Evolutionary conservation across 106 monocot genomes (phyloP).

Genomic region (Allium sativum): DNA sequence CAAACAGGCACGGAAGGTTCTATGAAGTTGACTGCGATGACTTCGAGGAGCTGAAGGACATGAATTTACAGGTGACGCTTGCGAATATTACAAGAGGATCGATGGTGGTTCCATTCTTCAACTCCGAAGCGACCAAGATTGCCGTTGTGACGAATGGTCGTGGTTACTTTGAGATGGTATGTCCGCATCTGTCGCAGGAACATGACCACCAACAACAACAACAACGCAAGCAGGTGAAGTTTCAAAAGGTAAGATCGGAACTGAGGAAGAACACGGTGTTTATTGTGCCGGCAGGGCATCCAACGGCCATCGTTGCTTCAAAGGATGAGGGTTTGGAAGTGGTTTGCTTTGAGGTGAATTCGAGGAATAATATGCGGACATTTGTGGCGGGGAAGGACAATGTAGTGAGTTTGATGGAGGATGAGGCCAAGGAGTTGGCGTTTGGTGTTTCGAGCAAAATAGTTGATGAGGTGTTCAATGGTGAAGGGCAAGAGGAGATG

Average conservation of each 20-base stretch:
- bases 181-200: constrained; percentile 36
- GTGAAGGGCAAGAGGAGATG: constrained; percentile 18
- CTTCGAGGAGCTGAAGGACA: constrained; percentile 5
- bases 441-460: constrained; percentile 23
- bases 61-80: constrained; percentile 32
- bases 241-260: constrained; percentile 13
- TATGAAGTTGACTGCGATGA: constrained; percentile 27
- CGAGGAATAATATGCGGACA: constrained; percentile 28
- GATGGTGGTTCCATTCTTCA: constrained; percentile 49
- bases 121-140: constrained; percentile 37
- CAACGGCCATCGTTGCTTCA: constrained; percentile 15
- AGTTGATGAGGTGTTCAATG: constrained; percentile 26
- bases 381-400: constrained; percentile 59
- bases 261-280: constrained; percentile 18
- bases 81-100: constrained; percentile 51
- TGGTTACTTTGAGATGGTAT: constrained; percentile 50
- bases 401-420: constrained; percentile 34
- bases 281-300: constrained; percentile 49
- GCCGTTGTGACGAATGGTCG: constrained; percentile 32
- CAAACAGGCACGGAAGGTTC: constrained; percentile 34
- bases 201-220: neutral
- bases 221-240: neutral
- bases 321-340: constrained; percentile 15
- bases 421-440: constrained; percentile 52
- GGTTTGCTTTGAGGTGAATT: constrained; percentile 32